Evolutionary conservation across 805 yeast species (phyloP).

Genomic region (Candida tammaniensis): DNA sequence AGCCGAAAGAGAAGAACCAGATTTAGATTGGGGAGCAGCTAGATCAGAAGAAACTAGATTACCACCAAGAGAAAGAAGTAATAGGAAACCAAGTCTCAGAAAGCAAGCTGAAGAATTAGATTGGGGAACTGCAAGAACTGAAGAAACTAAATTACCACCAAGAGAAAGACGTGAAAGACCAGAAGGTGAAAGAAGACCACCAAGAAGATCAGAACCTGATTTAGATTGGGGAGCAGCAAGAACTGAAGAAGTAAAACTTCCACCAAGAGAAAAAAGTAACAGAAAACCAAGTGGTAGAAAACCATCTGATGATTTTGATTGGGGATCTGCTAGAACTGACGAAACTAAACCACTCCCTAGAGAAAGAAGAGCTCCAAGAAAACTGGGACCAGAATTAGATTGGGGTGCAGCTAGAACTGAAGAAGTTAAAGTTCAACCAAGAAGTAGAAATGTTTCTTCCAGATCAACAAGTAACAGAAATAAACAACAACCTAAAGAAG

Average conservation of each 20-base stretch:
- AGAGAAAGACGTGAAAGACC: constrained; percentile 19
- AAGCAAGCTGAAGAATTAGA: constrained; percentile 43
- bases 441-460: constrained; percentile 21
- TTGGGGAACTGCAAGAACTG: constrained; percentile 37
- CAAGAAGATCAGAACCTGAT: constrained; percentile 35
- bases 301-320: constrained; percentile 23
- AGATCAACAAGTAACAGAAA: constrained; percentile 16
- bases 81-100: constrained; percentile 23
- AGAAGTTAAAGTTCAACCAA: constrained; percentile 27
- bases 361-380: constrained; percentile 26
- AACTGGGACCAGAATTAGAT: constrained; percentile 39
- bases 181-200: constrained; percentile 29
- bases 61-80: constrained; percentile 19
- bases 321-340: constrained; percentile 28
- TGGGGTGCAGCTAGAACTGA: constrained; percentile 39
- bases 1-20: constrained; percentile 21
- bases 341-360: constrained; percentile 20
- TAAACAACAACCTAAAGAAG: constrained; percentile 16
- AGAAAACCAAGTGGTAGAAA: constrained; percentile 17
- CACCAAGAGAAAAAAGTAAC: constrained; percentile 31
- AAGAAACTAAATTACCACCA: constrained; percentile 16
- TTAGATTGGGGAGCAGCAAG: constrained; percentile 49
- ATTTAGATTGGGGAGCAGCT: constrained; percentile 28
- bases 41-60: constrained; percentile 23
- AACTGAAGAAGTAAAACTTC: constrained; percentile 22